Evolutionary conservation across 2,329 filamentous ascomycete genomes (phyloP), one percentile per base, ranked within the genome.

Genomic region (Diplodia sapinea): DNA sequence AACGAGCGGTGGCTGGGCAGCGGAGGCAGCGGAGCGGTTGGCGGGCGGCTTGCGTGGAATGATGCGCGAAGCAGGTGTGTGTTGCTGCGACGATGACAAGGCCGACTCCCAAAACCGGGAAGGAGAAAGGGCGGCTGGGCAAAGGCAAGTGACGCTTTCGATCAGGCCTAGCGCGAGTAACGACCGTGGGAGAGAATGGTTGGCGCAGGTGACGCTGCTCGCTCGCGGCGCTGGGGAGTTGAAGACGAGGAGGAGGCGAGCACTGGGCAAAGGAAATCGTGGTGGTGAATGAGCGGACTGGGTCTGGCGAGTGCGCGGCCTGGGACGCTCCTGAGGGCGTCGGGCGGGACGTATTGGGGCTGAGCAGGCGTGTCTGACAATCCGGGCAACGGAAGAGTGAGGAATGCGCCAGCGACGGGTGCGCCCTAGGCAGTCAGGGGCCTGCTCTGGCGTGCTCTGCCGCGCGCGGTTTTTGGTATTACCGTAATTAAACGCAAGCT

Each of bases 81-180:
- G 64, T 66, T 66, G 64, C 64, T 66, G 64, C 64, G 64, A 66
- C 64, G 52, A 66, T 49, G 62, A 43, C 62, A 55, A 51, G 59
- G 59, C 59, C 59, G 59, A 63, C 29, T n/a, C 11, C 59, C 59
- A 51, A 63, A 63, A 63, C 59, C 59, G 59, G 62, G 50, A 55
- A 55, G 62, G 36, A 43, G 50, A 65, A 65, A 65, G 62, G 62
- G 62, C 62, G 38, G 62, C 23, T 33, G 50, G 50, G 50, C 43
- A 3, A 49, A 47, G 62, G 62, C 62, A 33, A 38, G 33, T 65
- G 51, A 50, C 62, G 62, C 50, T 55, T 43, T 51, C 51, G 50
- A 65, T 40, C 52, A 23, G 57, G 43, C 49, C 65, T 61, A 67
- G 65, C 56, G 65, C 65, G 49, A 54, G 55, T 52, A 62, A 67